phyloP scores from a whole-genome alignment of 176 grass and related monocot genomes.

The Phragmites australis region DNA sequence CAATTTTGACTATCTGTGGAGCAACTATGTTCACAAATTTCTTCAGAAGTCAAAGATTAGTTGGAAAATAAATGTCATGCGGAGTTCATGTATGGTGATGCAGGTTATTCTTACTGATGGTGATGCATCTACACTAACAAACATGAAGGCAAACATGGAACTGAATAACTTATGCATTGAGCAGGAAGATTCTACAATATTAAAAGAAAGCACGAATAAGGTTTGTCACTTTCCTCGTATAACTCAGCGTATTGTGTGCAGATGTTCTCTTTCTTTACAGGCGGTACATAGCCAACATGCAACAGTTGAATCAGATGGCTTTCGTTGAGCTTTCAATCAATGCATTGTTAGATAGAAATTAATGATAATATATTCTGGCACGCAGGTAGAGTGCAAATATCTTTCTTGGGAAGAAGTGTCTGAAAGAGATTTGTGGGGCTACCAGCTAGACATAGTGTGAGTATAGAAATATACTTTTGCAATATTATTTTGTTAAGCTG shows the following conservation, averaged over 20 bases:
- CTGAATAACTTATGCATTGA: constrained; percentile 47
- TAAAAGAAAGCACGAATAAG: constrained; percentile 43
- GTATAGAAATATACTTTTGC: constrained; percentile 19
- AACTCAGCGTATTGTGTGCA: not conserved
- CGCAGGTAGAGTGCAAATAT: constrained; percentile 82
- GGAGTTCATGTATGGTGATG: constrained; percentile 15
- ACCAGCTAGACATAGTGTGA: constrained; percentile 68
- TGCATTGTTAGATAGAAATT: not conserved
- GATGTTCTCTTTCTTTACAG: not conserved
- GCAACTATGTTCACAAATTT: constrained; percentile 8
- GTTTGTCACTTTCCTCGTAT: constrained; percentile 15
- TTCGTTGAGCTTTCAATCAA: constrained; percentile 2
- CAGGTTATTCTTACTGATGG: constrained; percentile 95
- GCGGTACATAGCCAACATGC: not conserved
- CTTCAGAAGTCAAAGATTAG: not conserved
- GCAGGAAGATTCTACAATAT: not conserved
- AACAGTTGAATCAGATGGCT: not conserved
- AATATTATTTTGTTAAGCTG: not conserved
- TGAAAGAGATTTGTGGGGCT: constrained; percentile 52
- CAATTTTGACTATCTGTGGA: not conserved
- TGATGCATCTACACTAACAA: constrained; percentile 65
- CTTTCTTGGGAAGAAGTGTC: constrained; percentile 82
- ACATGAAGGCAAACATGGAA: constrained; percentile 88
- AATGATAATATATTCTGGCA: not conserved
- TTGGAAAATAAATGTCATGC: not conserved